Percentiles rank a stretch among this genome's conserved stretches.
These are phyloP conservation scores for Diaporthe vaccinii DNA, from an alignment of 2,329 filamentous ascomycete species.

Conservation along the genomic window DNA sequence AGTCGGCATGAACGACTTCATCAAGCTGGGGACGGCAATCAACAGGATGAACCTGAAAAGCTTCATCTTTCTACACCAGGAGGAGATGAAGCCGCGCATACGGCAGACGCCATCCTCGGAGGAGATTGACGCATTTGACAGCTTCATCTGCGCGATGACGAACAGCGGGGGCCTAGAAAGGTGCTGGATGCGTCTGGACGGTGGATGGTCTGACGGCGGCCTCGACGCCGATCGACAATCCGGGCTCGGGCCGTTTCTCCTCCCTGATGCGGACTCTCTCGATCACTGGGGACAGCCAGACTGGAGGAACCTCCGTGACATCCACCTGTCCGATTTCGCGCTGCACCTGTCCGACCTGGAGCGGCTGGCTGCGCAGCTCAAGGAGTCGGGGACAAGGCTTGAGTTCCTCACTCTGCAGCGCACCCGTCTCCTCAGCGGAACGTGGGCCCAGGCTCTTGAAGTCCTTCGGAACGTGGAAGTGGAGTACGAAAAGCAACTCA, in stretches of 20 bases:
- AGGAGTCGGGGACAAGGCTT: neutral
- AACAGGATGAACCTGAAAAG: conserved; percentile 19
- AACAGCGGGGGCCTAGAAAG: conserved; percentile 30
- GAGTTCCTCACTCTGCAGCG: conserved; percentile 35
- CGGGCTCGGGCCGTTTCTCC: neutral
- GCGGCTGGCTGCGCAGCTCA: neutral
- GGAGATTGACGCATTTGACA: conserved; percentile 15
- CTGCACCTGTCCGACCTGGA: conserved; percentile 25
- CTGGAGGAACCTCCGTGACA: conserved; percentile 16
- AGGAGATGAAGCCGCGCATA: neutral
- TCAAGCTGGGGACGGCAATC: conserved; percentile 9
- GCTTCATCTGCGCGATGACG: conserved; percentile 31
- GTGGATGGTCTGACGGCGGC: conserved; percentile 27
- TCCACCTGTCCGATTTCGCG: conserved; percentile 29
- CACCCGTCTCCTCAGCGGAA: conserved; percentile 24
- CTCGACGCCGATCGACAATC: neutral
- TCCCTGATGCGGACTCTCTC: neutral
- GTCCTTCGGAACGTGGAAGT: conserved; percentile 29
- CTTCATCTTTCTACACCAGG: conserved; percentile 31
- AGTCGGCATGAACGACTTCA: neutral
- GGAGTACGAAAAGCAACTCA: conserved; percentile 27
- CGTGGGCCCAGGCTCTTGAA: conserved; percentile 32
- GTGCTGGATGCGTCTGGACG: conserved; percentile 29
- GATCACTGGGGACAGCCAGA: neutral
- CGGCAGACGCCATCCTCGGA: neutral